These are phyloP conservation scores for Cytospora piceicola DNA, from an alignment of 2,329 filamentous ascomycete genomes.

Conservation along the genomic window DNA sequence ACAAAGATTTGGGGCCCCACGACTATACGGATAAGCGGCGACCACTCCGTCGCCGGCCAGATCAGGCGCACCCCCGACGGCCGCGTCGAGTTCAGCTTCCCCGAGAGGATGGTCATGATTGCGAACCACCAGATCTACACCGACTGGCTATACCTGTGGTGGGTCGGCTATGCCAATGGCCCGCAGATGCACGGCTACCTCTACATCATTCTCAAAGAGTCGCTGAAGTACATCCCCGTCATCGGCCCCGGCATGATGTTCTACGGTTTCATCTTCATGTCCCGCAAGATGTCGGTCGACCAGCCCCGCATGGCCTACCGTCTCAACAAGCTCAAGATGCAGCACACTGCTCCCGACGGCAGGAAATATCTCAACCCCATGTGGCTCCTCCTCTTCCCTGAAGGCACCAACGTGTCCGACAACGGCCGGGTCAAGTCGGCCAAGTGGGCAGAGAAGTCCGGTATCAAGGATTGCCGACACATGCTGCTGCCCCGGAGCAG, in stretches of 20 bases:
- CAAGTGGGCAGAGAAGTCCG: conserved; percentile 76
- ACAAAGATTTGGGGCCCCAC: conserved; percentile 90
- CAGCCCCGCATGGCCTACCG: conserved; percentile 75
- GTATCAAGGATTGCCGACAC: conserved; percentile 73
- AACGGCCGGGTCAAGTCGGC: conserved; percentile 73
- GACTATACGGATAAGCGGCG: conserved; percentile 79
- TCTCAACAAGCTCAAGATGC: conserved; percentile 68
- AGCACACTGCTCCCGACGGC: conserved; percentile 57
- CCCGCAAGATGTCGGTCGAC: conserved; percentile 85
- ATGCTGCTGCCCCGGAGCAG: conserved; percentile 79
- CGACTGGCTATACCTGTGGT: conserved; percentile 93
- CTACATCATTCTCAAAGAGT: conserved; percentile 90
- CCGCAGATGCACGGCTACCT: conserved; percentile 82
- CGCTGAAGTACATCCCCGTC: conserved; percentile 78
- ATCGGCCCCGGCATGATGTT: conserved; percentile 83
- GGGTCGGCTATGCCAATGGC: conserved; percentile 80
- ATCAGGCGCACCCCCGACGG: conserved; percentile 72
- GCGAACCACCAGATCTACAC: conserved; percentile 93
- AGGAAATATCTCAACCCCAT: conserved; percentile 71
- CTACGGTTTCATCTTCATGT: conserved; percentile 89
- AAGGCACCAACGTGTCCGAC: conserved; percentile 79
- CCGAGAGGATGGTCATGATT: conserved; percentile 79
- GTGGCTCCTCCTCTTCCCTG: conserved; percentile 88
- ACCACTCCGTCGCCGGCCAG: conserved; percentile 77
- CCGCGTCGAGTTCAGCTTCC: conserved; percentile 76